Conservation (phyloP, 1,139 yeast species). For the Candida frijolesensis region DNA sequence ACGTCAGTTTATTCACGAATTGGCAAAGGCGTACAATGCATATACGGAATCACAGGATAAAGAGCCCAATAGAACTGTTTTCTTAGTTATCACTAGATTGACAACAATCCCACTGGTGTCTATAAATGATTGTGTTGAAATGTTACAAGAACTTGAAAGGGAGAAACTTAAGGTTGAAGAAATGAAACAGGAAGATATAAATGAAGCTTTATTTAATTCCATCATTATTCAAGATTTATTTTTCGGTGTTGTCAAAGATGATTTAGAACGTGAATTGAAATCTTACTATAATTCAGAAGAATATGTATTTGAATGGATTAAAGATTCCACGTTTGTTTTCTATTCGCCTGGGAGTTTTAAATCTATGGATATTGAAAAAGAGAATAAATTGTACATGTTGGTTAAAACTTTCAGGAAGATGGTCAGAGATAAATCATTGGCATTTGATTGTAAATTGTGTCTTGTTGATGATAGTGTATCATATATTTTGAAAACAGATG, state of each 20-base stretch:
- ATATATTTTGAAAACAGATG: constrained; percentile 33
- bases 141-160: constrained; percentile 33
- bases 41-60: constrained; percentile 77
- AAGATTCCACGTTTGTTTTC: constrained; percentile 46
- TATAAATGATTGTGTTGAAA: constrained; percentile 28
- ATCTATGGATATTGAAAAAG: constrained; percentile 29
- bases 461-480: constrained; percentile 34
- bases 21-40: constrained; percentile 61
- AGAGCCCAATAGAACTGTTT: constrained; percentile 78
- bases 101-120: constrained; percentile 32
- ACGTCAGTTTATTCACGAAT: constrained; percentile 68
- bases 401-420: constrained; percentile 31
- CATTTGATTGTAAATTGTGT: constrained; percentile 51
- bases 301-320: constrained; percentile 40
- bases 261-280: constrained; percentile 27
- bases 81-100: constrained; percentile 48
- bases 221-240: constrained; percentile 55
- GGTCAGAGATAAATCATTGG: constrained; percentile 43
- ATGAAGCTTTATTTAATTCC: constrained; percentile 47
- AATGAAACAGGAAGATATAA: constrained; percentile 23
- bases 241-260: constrained; percentile 53
- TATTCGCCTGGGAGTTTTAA: constrained; percentile 30
- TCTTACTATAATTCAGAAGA: constrained; percentile 19
- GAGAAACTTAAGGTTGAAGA: constrained; percentile 27
- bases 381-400: constrained; percentile 34